These are phyloP conservation scores for Colletotrichum incanum DNA, from an alignment of 2,329 filamentous ascomycete species.

Conservation along the genomic window DNA sequence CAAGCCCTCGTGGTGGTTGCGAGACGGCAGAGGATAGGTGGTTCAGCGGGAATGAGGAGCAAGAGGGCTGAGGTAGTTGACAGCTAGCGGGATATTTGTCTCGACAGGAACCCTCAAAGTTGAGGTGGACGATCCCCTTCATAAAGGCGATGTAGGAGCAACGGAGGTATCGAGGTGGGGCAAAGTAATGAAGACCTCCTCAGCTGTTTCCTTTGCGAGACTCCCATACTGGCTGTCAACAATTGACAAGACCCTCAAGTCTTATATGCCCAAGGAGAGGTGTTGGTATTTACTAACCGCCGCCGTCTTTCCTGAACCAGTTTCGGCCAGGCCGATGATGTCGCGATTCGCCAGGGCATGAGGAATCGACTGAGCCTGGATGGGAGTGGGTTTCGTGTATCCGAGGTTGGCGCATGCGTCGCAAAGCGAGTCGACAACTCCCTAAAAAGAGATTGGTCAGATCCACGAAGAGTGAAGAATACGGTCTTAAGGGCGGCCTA, in stretches of 20 bases:
- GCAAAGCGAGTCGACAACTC: slow-evolving; percentile 88
- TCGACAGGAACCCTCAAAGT: neutral
- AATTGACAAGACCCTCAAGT: neutral
- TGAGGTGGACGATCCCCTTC: neutral
- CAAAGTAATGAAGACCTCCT: neutral
- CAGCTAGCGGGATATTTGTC: neutral
- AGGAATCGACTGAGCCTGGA: slow-evolving; percentile 89
- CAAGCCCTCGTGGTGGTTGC: neutral
- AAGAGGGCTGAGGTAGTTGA: neutral
- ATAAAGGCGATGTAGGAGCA: neutral
- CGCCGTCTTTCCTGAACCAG: slow-evolving; percentile 95
- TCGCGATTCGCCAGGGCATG: slow-evolving; percentile 85
- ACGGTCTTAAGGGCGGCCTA: slow-evolving; percentile 48
- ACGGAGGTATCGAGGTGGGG: neutral
- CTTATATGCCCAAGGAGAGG: neutral
- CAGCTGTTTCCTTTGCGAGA: neutral
- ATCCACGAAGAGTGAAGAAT: too few relatives aligned
- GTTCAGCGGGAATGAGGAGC: neutral
- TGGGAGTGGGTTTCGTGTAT: slow-evolving; percentile 90
- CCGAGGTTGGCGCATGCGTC: slow-evolving; percentile 88
- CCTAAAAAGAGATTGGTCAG: slow-evolving; percentile 61
- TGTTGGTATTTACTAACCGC: slow-evolving; percentile 59
- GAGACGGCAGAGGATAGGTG: too few relatives aligned
- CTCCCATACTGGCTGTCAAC: neutral
- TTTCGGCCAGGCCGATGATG: slow-evolving; percentile 94